Conservation (phyloP, 1,284 basidiomycete genomes). For the Apiotrichum laibachii region DNA sequence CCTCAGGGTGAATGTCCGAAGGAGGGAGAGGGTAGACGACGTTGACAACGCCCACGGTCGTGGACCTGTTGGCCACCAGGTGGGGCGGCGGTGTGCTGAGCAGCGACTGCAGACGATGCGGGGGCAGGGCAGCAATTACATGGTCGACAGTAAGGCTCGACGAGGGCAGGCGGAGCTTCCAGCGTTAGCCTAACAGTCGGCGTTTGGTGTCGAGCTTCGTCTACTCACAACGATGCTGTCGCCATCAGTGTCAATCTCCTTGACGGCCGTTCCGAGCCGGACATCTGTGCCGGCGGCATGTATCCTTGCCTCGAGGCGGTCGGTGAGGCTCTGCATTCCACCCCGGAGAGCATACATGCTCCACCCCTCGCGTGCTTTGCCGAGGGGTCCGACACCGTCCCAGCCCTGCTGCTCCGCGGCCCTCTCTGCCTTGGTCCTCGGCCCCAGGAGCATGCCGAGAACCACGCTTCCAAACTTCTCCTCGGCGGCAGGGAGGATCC, state of each 20-base stretch:
- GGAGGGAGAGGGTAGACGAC: constrained; percentile 61
- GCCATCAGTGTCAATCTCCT: background rate
- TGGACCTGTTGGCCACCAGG: constrained; percentile 42
- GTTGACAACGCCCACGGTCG: constrained; percentile 66
- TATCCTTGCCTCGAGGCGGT: constrained; percentile 57
- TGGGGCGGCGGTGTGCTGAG: constrained; percentile 56
- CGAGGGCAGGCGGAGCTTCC: background rate
- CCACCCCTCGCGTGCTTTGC: constrained; percentile 36
- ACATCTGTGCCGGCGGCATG: constrained; percentile 62
- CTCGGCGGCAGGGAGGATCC: constrained; percentile 68
- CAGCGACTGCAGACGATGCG: constrained; percentile 25
- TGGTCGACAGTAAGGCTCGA: constrained; percentile 13
- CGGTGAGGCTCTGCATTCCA: constrained; percentile 70
- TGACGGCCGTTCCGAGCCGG: constrained; percentile 53
- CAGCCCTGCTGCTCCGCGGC: constrained; percentile 19
- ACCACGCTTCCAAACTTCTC: constrained; percentile 66
- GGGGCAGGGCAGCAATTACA: constrained; percentile 36
- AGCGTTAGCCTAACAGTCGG: constrained; percentile 53
- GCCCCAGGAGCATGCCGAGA: constrained; percentile 60
- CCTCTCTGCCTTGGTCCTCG: constrained; percentile 19
- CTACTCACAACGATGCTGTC: constrained; percentile 10
- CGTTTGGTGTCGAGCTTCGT: background rate
- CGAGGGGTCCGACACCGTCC: constrained; percentile 23
- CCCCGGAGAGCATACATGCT: constrained; percentile 52
- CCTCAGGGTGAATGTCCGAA: constrained; percentile 62